phyloP scores from a whole-genome alignment of 768 basidiomycete genomes.

The Rhizopogon vinicolor region DNA sequence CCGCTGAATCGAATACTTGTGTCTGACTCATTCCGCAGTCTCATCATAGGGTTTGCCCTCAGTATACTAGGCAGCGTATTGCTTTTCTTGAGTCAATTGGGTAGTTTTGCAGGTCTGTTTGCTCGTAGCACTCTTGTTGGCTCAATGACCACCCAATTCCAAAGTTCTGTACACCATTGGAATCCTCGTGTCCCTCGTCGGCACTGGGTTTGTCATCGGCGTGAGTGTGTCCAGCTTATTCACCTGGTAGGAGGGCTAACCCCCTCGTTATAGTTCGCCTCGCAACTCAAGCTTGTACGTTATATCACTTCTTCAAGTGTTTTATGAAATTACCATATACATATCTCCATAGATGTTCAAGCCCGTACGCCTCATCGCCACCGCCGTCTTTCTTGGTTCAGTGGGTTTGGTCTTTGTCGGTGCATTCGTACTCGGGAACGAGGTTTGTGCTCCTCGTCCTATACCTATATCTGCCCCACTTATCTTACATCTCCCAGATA shows the following conservation, averaged over 20 bases:
- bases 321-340: not conserved
- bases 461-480: not conserved
- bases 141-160: not conserved
- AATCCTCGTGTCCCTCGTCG: constrained; percentile 75
- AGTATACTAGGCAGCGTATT: constrained; percentile 78
- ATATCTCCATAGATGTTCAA: constrained; percentile 77
- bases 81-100: constrained; percentile 65
- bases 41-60: constrained; percentile 69
- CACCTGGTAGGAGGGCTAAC: not conserved
- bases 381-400: constrained; percentile 70
- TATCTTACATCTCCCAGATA: constrained; percentile 34
- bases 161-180: constrained; percentile 81
- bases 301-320: not conserved
- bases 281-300: constrained; percentile 76
- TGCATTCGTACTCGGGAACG: constrained; percentile 73
- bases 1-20: not conserved
- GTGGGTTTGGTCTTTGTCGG: constrained; percentile 82
- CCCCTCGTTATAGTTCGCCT: constrained; percentile 50
- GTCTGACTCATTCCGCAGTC: constrained; percentile 37
- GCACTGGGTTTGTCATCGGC: constrained; percentile 89
- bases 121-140: not conserved
- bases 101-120: constrained; percentile 70
- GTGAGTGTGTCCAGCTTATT: constrained; percentile 41
- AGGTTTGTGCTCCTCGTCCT: constrained; percentile 37
- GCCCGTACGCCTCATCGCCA: constrained; percentile 80